phyloP scores from a whole-genome alignment of 148 eudicot species.

The Polygonum maritimum region DNA sequence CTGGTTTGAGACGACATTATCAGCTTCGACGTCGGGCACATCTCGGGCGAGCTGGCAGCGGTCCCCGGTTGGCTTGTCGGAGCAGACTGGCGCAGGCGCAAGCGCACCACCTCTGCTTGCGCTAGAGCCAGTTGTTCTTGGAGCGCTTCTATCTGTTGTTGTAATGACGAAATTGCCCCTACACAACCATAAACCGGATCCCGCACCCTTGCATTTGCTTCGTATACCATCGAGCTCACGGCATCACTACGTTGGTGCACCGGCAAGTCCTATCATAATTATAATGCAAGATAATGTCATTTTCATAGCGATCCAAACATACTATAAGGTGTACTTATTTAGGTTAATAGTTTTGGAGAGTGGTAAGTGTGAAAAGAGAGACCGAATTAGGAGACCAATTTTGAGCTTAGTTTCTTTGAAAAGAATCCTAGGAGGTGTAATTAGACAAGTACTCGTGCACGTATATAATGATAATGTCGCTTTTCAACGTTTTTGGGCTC shows the following conservation, averaged over 20 bases:
- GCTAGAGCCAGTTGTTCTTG: constrained; percentile 68
- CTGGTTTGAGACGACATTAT: neutral
- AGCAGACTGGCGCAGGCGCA: constrained; percentile 48
- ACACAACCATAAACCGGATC: constrained; percentile 93
- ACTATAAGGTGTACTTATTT: no score
- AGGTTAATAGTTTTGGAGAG: no score
- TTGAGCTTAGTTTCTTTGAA: neutral
- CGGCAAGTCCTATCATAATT: constrained; percentile 47
- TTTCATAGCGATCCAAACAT: no score
- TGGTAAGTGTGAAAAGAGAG: neutral
- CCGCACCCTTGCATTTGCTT: constrained; percentile 82
- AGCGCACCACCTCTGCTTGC: constrained; percentile 73
- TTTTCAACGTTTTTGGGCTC: neutral
- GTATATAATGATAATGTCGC: neutral
- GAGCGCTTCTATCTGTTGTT: constrained; percentile 61
- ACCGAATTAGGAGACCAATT: neutral
- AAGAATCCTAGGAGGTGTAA: neutral
- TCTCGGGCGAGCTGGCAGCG: constrained; percentile 4
- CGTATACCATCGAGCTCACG: constrained; percentile 87
- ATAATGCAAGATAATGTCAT: no score
- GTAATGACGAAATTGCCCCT: constrained; percentile 80
- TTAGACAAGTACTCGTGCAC: neutral
- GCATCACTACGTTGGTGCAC: constrained; percentile 79
- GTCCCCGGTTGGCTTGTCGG: constrained; percentile 2
- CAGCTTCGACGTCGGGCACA: neutral